Evolutionary conservation across 495 filamentous ascomycete species (phyloP).

Genomic region (Alectoria sarmentosa): DNA sequence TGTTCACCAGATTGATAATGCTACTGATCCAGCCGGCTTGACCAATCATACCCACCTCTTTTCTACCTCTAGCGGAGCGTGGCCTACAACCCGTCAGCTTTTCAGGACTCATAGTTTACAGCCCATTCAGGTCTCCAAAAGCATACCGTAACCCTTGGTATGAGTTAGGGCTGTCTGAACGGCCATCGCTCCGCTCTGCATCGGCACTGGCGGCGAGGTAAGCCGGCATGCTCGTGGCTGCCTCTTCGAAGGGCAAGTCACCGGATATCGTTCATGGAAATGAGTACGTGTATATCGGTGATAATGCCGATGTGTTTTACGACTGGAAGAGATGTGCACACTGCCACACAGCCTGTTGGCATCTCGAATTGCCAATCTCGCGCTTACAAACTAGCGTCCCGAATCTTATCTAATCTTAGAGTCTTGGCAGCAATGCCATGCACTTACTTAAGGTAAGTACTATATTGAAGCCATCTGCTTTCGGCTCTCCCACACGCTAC

Average conservation of each 20-base stretch:
- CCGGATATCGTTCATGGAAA: background rate
- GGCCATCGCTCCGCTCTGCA: slow-evolving; percentile 29
- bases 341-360: no score
- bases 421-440: background rate
- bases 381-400: background rate
- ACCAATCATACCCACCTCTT: slow-evolving; percentile 47
- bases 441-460: no score
- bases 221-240: slow-evolving; percentile 15
- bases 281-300: background rate
- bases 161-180: slow-evolving; percentile 35
- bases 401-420: slow-evolving; percentile 5
- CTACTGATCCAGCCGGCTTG: slow-evolving; percentile 86
- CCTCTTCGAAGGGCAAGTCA: background rate
- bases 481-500: background rate
- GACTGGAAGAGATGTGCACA: background rate
- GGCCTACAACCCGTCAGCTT: slow-evolving; percentile 32
- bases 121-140: background rate
- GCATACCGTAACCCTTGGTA: slow-evolving; percentile 31
- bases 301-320: background rate
- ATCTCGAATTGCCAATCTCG: background rate
- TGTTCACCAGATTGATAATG: slow-evolving; percentile 92
- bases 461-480: no score
- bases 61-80: slow-evolving; percentile 41
- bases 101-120: background rate
- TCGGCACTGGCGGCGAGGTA: slow-evolving; percentile 36